Base-by-base conservation (phyloP, 352 stramenopile species). In the Phytophthora boehmeriae region DNA sequence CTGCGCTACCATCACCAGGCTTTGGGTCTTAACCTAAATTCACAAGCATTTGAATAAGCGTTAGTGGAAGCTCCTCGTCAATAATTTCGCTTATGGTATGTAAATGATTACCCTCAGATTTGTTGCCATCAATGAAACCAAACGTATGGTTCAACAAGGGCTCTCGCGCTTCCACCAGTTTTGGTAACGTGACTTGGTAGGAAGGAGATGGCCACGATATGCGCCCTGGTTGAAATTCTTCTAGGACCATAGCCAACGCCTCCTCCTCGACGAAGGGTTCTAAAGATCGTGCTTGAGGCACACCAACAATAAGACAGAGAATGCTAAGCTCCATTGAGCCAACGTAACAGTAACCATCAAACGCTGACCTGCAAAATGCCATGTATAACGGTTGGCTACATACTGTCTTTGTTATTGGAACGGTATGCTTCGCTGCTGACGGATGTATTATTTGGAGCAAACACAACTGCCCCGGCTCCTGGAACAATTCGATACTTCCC, bases 331-430 rank as follows among this genome's bases (percentile, higher is more conserved):
- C 25, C 41, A 30, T 47, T 23, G 14, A n/a, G 10, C 4, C 36
- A 20, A 22, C 11, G 6, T 22, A 20, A 16, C 36, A 13, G 55
- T 63, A 51, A 2, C 55, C 55, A 30, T 41, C 55, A 0, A 17
- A 39, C 20, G 11, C 13, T 10, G 55, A 56, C 25, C 14, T 55
- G 3, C 55, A 63, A 20, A 56, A 56, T 17, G 55, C 55, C 16
- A 49, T 44, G 8, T 63, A 63, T 25, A 63, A 63, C 42, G 55
- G 55, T 2, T 63, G 55, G 55, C 35, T 63, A 17, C 55, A 63
- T 32, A 43, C 13, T 19, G 50, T 52, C 9, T 56, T 63, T 25
- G 28, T 63, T 0, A 63, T 46, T n/a, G 55, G 23, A 2, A 63
- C 46, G 2, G 5, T 50, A 6, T 52, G 36, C 36, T 63, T 63